Conservation (phyloP, 305 asterid genomes). For the Fraxinus platypoda region DNA sequence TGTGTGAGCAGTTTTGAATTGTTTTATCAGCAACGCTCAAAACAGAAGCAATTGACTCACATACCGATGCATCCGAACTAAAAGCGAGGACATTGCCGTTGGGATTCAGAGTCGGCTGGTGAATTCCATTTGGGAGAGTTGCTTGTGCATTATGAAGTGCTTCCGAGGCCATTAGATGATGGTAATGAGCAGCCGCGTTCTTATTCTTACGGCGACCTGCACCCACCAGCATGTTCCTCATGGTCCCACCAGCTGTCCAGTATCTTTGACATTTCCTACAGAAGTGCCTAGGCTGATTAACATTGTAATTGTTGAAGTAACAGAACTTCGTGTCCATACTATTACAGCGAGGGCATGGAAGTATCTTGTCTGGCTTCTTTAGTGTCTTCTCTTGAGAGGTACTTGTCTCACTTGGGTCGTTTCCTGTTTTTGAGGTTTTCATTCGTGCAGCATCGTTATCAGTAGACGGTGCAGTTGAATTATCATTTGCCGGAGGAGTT, state of each 20-base stretch:
- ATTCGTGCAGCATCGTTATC: slow-evolving; percentile 28
- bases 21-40: slow-evolving; percentile 27
- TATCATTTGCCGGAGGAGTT: slow-evolving; percentile 28
- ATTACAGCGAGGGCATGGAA: slow-evolving; percentile 38
- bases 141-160: slow-evolving; percentile 7
- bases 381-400: slow-evolving; percentile 28
- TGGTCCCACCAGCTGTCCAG: slow-evolving; percentile 40
- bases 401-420: slow-evolving; percentile 21
- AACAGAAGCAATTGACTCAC: slow-evolving; percentile 31
- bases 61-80: slow-evolving; percentile 26
- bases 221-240: slow-evolving; percentile 37
- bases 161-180: slow-evolving; percentile 20
- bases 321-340: slow-evolving; percentile 40
- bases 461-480: slow-evolving; percentile 21
- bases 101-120: slow-evolving; percentile 19
- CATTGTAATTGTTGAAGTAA: slow-evolving; percentile 35
- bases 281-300: slow-evolving; percentile 33
- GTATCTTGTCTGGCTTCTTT: slow-evolving; percentile 36
- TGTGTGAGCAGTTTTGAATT: slow-evolving; percentile 9
- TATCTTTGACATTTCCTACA: slow-evolving; percentile 38
- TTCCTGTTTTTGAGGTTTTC: slow-evolving; percentile 33
- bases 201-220: slow-evolving; percentile 40
- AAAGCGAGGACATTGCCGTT: slow-evolving; percentile 33
- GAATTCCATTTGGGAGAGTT: slow-evolving; percentile 21
- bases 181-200: slow-evolving; percentile 17